A percentile compares a stretch with the other conserved stretches of the same genome.
Conservation (phyloP, 148 eudicot species). For the Amaranthus hypochondriacus region DNA sequence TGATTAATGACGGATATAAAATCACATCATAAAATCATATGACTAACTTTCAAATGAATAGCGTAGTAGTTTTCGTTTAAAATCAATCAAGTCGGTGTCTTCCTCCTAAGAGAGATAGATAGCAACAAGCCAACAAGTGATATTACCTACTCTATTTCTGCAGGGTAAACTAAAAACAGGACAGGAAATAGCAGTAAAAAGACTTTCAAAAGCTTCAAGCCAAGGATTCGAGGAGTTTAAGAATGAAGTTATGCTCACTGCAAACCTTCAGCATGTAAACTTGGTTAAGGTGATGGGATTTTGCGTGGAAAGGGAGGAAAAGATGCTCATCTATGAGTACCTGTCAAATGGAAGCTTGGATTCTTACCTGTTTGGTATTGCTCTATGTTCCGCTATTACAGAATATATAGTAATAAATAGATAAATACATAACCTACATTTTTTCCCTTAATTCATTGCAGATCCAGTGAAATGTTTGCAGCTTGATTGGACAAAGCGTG, state of each 20-base stretch:
- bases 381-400: neutral
- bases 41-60: too few relatives aligned
- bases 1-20: too few relatives aligned
- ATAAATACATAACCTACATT: too few relatives aligned
- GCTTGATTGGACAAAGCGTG: conserved; percentile 38
- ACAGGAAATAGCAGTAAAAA: conserved; percentile 40
- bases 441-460: neutral
- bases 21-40: too few relatives aligned
- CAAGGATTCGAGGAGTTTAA: conserved; percentile 42
- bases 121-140: neutral
- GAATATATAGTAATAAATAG: too few relatives aligned
- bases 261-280: conserved; percentile 47
- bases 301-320: conserved; percentile 40
- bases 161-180: conserved; percentile 36
- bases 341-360: conserved; percentile 44
- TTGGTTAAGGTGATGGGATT: conserved; percentile 37
- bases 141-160: neutral
- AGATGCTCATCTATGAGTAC: conserved; percentile 41
- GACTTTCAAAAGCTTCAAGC: conserved; percentile 35
- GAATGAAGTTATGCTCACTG: conserved; percentile 40
- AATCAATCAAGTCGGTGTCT: too few relatives aligned
- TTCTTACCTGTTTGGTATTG: conserved; percentile 35
- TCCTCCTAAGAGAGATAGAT: too few relatives aligned
- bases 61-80: too few relatives aligned
- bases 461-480: conserved; percentile 26